A percentile compares a stretch with the other conserved stretches of the same genome.
Conservation (phyloP, 768 basidiomycete species). For the Scleroderma citrinum region DNA sequence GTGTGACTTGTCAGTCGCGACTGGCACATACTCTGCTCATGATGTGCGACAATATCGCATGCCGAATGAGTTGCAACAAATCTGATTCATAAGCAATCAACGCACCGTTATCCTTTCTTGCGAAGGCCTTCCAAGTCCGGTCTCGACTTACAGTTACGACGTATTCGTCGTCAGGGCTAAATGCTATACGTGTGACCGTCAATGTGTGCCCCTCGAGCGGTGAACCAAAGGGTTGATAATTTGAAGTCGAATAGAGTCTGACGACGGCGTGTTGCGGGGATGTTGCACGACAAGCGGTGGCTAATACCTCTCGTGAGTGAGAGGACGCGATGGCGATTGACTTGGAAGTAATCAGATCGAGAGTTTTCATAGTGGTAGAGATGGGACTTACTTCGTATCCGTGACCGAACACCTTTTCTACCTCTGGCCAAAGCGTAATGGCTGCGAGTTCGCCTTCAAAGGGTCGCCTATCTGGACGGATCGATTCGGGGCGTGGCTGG, state of each 20-base stretch:
- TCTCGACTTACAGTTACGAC: conserved; percentile 88
- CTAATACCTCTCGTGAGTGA: conserved; percentile 59
- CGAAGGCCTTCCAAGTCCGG: conserved; percentile 84
- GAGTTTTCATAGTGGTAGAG: not conserved
- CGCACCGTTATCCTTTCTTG: conserved; percentile 40
- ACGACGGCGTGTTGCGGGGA: conserved; percentile 85
- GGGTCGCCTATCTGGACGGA: conserved; percentile 39
- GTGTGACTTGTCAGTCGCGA: conserved; percentile 78
- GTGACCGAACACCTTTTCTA: conserved; percentile 96
- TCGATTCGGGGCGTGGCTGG: conserved; percentile 15
- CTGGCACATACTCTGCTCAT: conserved; percentile 50
- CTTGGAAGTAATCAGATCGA: conserved; percentile 32
- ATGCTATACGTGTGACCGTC: conserved; percentile 86
- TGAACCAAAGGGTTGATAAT: conserved; percentile 63
- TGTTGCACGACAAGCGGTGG: conserved; percentile 88
- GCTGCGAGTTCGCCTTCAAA: conserved; percentile 89
- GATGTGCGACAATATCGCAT: not conserved
- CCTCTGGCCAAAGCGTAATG: conserved; percentile 92
- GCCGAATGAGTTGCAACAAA: not conserved
- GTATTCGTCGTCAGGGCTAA: conserved; percentile 77
- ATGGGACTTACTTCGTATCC: conserved; percentile 76
- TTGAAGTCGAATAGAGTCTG: conserved; percentile 69
- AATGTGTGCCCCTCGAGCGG: conserved; percentile 80
- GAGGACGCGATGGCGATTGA: conserved; percentile 80
- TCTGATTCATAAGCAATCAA: not conserved